Base-by-base conservation (phyloP, 192 early-diverging fungal species). In the Podila clonocystis region DNA sequence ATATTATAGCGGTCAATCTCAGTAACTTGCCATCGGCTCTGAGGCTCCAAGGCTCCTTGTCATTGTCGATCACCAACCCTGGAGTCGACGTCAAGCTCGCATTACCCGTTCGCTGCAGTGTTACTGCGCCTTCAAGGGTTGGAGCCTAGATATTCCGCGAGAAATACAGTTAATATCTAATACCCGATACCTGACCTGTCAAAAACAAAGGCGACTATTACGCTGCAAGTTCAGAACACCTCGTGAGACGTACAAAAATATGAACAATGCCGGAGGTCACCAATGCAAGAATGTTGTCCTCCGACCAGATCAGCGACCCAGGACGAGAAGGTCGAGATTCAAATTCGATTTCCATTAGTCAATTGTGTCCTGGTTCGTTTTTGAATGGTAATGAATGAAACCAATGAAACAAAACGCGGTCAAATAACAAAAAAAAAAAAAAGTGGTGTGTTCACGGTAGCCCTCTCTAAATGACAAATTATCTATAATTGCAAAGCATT, bases 301-400 rank as follows among this genome's bases (percentile, higher is more conserved):
- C 77, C 5, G 77, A 80, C 77, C 77, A 80, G 77, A 69, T 73
- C 50, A 80, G 28, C 3, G 77, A 68, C 49, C 77, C 77, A 20
- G 77, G 55, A 17, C 70, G 77, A 12, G 20, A 28, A 0, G 77
- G 71, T 61, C 77, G 71, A 17, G 70, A 64, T 22, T 68, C 71
- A 49, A 80, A 80, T 68, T 80, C 77, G 0, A 65, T 31, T 24
- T 80, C 77, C 66, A 80, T 73, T 4, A 49, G n/a, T 41, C 31
- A 26, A 6, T 4, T 61, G 60, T 34, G 33, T 63, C 62, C 20
- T 34, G 3, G 31, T 11, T 50, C 36, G 63, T 65, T 2, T 3
- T 36, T 33, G 30, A 63, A 38, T 12, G 29, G 62, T n/a, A 38
- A n/a, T 65, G 36, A 9, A 50, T 24, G 41, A 28, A 65, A 26